Evolutionary conservation across 805 yeast genomes (phyloP), one percentile per base, ranked within the genome.

Genomic region (Zygotorulaspora chibaensis): DNA sequence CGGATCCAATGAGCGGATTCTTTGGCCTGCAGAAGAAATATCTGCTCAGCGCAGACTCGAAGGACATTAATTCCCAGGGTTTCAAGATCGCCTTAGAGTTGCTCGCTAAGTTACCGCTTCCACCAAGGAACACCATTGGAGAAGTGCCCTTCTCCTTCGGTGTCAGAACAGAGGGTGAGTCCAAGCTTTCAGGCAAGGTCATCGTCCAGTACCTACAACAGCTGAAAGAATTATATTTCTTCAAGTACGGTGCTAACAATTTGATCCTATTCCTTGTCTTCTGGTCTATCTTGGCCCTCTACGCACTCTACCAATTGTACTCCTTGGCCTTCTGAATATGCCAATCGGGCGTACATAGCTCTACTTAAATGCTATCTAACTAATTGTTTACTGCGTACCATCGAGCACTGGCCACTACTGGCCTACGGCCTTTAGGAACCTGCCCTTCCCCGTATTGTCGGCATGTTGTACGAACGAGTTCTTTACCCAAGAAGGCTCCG

Each of bases 1-100:
- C 75, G 41, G 79, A 74, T 54, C 79, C 79, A 51, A 74, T 74
- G 79, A 67, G 73, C 55, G 79, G 79, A 12, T 74, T 72, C 58
- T 74, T 74, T 50, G 79, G 79, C 36, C 58, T 74, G 42, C 79
- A 73, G 53, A 73, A 71, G 57, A 64, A 69, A 50, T 73, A 73
- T 46, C 58, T 74, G 41, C 39, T 55, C 7, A 48, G 57, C 42
- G 70, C 73, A n/a, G 50, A 58, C 20, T 55, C 61, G 25, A 61
- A 62, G 38, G 61, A 65, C 25, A 63, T 73, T 53, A 66, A 70
- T 50, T 67, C 72, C 25, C 67, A 69, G 44, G 79, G 79, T 35
- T 74, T 74, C 66, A 74, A 74, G 55, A 73, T 74, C 44, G 79
- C 79, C 16, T 59, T 74, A 37, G 79, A 74, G 47, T 59, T 74